Evolutionary conservation across 768 basidiomycete genomes (phyloP).

Genomic region (Phaeolepiota aurea): DNA sequence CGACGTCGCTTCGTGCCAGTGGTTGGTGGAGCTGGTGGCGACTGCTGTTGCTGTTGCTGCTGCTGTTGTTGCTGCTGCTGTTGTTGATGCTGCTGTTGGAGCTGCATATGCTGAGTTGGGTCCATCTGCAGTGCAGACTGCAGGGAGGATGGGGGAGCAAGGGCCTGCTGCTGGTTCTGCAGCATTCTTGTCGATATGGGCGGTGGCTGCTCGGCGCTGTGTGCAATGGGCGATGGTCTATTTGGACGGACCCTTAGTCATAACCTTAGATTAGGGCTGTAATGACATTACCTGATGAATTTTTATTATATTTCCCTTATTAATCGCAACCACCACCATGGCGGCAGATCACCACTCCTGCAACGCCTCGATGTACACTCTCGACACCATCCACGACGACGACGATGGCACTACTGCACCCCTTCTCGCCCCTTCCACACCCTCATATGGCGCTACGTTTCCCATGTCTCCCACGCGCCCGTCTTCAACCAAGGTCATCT

Average conservation of each 20-base stretch:
- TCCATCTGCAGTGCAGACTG: slow-evolving; percentile 68
- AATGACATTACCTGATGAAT: slow-evolving; percentile 7
- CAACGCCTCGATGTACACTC: slow-evolving; percentile 46
- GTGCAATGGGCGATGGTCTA: slow-evolving; percentile 16
- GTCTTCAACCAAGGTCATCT: slow-evolving; percentile 51
- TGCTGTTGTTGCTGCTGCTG: slow-evolving; percentile 12
- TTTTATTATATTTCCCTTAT: not conserved
- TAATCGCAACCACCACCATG: slow-evolving; percentile 6
- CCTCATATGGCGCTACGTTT: slow-evolving; percentile 46
- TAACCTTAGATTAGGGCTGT: slow-evolving; percentile 19
- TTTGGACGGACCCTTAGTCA: slow-evolving; percentile 15
- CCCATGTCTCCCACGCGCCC: slow-evolving; percentile 27
- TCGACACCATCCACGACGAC: slow-evolving; percentile 43
- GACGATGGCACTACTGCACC: slow-evolving; percentile 28
- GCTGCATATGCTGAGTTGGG: slow-evolving; percentile 44
- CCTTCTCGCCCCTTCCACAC: slow-evolving; percentile 34
- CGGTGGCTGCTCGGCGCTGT: slow-evolving; percentile 20
- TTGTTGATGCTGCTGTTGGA: slow-evolving; percentile 27
- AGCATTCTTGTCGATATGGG: slow-evolving; percentile 21
- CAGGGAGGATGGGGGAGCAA: slow-evolving; percentile 35
- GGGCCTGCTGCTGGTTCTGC: slow-evolving; percentile 21
- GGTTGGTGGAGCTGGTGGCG: slow-evolving; percentile 14
- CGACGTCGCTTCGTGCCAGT: slow-evolving; percentile 50
- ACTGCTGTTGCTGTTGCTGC: slow-evolving; percentile 20
- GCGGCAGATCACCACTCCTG: slow-evolving; percentile 9